Evolutionary conservation across 164 flowering plant genomes (phyloP).

Genomic region (Vitis labrusca): DNA sequence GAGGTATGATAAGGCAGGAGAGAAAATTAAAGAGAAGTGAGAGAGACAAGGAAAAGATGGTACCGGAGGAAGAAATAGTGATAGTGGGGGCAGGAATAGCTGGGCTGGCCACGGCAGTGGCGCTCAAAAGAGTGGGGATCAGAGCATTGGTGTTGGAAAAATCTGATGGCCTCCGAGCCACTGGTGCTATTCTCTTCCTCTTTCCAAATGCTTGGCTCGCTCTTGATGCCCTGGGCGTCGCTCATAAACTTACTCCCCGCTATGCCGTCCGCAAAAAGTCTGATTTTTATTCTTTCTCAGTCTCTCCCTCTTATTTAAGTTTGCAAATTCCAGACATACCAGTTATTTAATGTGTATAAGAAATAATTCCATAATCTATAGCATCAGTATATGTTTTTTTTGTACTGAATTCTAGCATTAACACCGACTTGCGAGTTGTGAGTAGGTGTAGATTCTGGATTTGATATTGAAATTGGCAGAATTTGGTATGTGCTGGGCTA

Average conservation of each 20-base stretch:
- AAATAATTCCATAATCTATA: too few relatives aligned
- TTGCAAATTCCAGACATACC: too few relatives aligned
- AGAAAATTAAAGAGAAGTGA: too few relatives aligned
- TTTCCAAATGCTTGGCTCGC: conserved; percentile 31
- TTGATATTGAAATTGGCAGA: too few relatives aligned
- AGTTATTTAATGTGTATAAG: too few relatives aligned
- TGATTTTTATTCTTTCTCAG: neutral
- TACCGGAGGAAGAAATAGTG: conserved; percentile 22
- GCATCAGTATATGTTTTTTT: too few relatives aligned
- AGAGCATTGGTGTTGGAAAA: conserved; percentile 26
- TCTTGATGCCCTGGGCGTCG: conserved; percentile 35
- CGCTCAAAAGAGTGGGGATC: conserved; percentile 20
- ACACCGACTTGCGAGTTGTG: too few relatives aligned
- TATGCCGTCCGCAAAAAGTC: conserved; percentile 30
- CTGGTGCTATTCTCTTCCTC: conserved; percentile 24
- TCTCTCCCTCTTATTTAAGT: neutral
- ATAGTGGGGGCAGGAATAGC: conserved; percentile 32
- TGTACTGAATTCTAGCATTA: too few relatives aligned
- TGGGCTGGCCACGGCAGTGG: conserved; percentile 31
- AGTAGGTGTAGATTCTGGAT: too few relatives aligned
- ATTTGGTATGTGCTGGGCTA: too few relatives aligned
- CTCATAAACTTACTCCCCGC: conserved; percentile 35
- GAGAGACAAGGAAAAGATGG: neutral
- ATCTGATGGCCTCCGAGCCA: conserved; percentile 23
- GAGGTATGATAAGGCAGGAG: too few relatives aligned